These are phyloP conservation scores for Lentinula novae-zelandiae DNA, from an alignment of 1,284 basidiomycete species.

Conservation along the genomic window DNA sequence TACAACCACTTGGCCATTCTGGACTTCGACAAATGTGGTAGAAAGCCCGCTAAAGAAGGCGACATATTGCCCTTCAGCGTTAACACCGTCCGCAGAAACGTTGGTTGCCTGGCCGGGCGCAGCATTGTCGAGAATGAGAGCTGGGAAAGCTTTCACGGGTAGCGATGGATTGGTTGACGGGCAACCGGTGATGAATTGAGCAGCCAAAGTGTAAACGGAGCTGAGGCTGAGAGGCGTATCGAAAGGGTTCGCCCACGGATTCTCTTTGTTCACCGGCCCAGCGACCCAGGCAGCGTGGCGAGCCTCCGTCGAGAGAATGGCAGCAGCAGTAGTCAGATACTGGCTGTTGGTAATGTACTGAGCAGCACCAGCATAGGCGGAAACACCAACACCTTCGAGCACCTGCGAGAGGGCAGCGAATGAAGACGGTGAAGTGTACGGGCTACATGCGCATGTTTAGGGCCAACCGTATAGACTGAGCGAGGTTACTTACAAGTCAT, in stretches of 20 bases:
- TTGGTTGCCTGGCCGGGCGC: slow-evolving; percentile 9
- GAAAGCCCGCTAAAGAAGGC: neutral
- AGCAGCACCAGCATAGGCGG: slow-evolving; percentile 54
- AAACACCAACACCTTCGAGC: slow-evolving; percentile 52
- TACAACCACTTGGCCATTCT: neutral
- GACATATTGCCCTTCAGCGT: neutral
- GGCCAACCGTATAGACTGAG: neutral
- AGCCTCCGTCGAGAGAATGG: slow-evolving; percentile 40
- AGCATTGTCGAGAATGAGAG: slow-evolving; percentile 21
- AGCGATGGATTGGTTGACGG: slow-evolving; percentile 43
- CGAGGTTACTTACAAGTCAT: neutral
- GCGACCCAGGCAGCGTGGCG: slow-evolving; percentile 50
- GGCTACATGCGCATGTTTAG: slow-evolving; percentile 29
- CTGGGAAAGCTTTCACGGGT: slow-evolving; percentile 39
- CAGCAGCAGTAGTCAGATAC: slow-evolving; percentile 28
- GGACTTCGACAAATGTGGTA: neutral
- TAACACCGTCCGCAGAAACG: neutral
- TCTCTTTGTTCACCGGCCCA: slow-evolving; percentile 40
- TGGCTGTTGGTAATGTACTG: slow-evolving; percentile 35
- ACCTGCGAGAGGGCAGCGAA: slow-evolving; percentile 51
- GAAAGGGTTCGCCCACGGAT: slow-evolving; percentile 22
- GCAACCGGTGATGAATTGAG: slow-evolving; percentile 42
- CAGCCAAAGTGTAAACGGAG: slow-evolving; percentile 42
- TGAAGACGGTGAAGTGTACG: slow-evolving; percentile 34
- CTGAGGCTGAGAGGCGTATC: slow-evolving; percentile 40